A percentile compares a stretch with the other conserved stretches of the same genome.
Evolutionary conservation across 306 rosid species (phyloP).

Genomic region (Cajanus cajan): DNA sequence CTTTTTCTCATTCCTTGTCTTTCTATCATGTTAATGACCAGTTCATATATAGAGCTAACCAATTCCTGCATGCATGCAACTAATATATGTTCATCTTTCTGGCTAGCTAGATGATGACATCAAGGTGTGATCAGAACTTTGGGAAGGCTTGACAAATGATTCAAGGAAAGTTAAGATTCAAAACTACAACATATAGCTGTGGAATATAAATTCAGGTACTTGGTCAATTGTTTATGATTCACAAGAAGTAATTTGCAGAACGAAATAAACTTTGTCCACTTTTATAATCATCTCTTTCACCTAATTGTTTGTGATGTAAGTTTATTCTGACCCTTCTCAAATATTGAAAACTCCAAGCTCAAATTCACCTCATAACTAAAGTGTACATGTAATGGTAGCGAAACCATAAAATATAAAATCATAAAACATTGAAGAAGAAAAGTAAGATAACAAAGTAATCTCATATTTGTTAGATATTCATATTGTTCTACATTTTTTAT

Average conservation of each 20-base stretch:
- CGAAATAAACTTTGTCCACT: neutral
- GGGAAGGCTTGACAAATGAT: neutral
- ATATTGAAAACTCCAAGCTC: slow-evolving; percentile 1
- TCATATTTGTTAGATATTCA: too few relatives aligned
- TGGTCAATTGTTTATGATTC: neutral
- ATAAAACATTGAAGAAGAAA: too few relatives aligned
- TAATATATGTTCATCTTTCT: neutral
- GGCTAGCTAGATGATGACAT: neutral
- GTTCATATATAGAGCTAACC: neutral
- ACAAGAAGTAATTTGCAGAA: neutral
- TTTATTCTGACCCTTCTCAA: neutral
- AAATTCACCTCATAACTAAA: neutral
- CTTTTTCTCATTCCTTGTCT: neutral
- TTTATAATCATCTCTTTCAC: neutral
- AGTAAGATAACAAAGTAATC: too few relatives aligned
- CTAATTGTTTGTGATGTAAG: neutral
- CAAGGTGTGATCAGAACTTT: neutral
- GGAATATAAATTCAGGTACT: slow-evolving; percentile 25
- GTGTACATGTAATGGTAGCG: too few relatives aligned
- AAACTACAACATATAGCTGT: slow-evolving; percentile 7
- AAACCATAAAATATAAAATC: too few relatives aligned
- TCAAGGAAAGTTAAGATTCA: neutral
- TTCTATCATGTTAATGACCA: neutral
- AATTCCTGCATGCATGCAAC: slow-evolving; percentile 12
- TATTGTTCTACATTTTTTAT: too few relatives aligned